A percentile compares a stretch with the other conserved stretches of the same genome.
Conservation (phyloP, 345 rosid genomes). For the Euphorbia lathyris region DNA sequence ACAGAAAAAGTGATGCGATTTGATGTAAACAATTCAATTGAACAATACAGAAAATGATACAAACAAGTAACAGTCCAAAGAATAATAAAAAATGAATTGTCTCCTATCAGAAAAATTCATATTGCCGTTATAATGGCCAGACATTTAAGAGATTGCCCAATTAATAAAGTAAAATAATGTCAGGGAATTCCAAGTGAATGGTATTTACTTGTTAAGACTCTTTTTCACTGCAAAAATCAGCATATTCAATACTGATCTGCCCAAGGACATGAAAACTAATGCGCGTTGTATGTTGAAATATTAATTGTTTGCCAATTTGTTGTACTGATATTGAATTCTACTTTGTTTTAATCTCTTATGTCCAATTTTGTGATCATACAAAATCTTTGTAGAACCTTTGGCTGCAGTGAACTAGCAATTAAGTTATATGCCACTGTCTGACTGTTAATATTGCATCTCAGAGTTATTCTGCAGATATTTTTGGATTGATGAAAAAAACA, state of each 20-base stretch:
- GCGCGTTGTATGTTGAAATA: neutral
- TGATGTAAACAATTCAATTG: no score
- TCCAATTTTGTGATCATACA: neutral
- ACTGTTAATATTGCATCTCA: neutral
- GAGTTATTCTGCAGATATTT: neutral
- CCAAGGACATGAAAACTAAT: neutral
- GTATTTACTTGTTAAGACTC: neutral
- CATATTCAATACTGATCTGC: neutral
- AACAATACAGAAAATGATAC: no score
- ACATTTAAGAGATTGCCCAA: neutral
- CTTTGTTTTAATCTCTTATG: neutral
- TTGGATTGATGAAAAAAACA: neutral
- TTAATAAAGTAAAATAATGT: neutral
- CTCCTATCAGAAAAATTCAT: neutral
- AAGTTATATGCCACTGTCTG: neutral
- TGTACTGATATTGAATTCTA: neutral
- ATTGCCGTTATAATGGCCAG: neutral
- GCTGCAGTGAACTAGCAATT: constrained; percentile 5
- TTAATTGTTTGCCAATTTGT: neutral
- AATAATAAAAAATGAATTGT: no score
- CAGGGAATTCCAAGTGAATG: neutral
- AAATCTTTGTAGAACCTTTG: neutral
- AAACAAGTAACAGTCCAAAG: no score
- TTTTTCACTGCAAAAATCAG: neutral
- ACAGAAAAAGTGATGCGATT: no score